A percentile compares a stretch with the other conserved stretches of the same genome.
These are phyloP conservation scores for Pyronema domesticum DNA, from an alignment of 495 filamentous ascomycete species.

Conservation along the genomic window DNA sequence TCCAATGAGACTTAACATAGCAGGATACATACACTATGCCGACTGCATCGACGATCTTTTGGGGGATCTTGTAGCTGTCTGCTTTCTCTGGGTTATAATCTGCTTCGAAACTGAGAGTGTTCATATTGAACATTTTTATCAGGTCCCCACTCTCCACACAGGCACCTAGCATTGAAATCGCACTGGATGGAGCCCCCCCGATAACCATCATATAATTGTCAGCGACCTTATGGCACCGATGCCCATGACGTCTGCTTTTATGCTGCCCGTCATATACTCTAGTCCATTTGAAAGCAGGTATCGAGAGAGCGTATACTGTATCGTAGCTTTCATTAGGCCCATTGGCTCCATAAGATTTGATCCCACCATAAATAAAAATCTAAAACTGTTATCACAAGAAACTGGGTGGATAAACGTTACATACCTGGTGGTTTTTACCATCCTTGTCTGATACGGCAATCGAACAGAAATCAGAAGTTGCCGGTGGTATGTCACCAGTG, in stretches of 20 bases:
- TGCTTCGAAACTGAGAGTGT: constrained; percentile 36
- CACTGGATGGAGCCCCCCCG: constrained; percentile 31
- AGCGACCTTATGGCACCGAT: constrained; percentile 49
- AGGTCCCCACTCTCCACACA: constrained; percentile 37
- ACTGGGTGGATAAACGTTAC: neutral
- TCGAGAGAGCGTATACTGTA: constrained; percentile 51
- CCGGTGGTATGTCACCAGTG: constrained; percentile 33
- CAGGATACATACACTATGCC: neutral
- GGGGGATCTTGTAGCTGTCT: constrained; percentile 44
- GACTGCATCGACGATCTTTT: constrained; percentile 11
- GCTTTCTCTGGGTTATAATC: constrained; percentile 42
- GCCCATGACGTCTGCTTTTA: constrained; percentile 34
- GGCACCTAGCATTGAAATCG: too few species aligned
- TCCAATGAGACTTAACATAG: neutral
- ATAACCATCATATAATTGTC: constrained; percentile 57
- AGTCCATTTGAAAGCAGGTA: constrained; percentile 65
- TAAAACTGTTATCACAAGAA: constrained; percentile 24
- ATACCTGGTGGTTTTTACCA: constrained; percentile 7
- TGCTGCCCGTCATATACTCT: constrained; percentile 34
- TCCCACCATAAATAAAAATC: constrained; percentile 60
- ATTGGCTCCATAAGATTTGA: too few species aligned
- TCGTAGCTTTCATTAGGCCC: constrained; percentile 22
- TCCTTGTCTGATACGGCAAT: constrained; percentile 45
- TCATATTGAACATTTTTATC: constrained; percentile 48
- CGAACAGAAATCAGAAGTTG: constrained; percentile 45